A percentile compares a stretch with the other conserved stretches of the same genome.
These are phyloP conservation scores for Strigomonas culicis DNA, from an alignment of 208 protist genomes.

Conservation along the genomic window DNA sequence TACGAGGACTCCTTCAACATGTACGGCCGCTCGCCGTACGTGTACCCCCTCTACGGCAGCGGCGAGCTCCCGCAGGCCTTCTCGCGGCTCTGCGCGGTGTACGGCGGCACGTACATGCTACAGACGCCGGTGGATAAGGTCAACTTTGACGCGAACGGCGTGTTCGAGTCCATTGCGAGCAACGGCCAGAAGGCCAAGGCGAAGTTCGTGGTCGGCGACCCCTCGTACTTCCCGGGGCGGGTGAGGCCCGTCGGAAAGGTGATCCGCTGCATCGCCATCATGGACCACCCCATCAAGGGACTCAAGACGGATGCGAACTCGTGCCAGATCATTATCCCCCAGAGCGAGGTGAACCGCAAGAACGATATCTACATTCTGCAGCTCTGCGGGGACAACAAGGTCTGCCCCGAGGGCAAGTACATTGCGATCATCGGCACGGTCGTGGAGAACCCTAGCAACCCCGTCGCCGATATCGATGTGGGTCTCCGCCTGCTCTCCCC, in stretches of 20 bases:
- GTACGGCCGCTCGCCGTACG: conserved; percentile 97
- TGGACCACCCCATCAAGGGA: conserved; percentile 91
- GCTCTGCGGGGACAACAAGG: conserved; percentile 92
- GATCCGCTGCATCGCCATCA: conserved; percentile 98
- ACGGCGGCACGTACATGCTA: conserved; percentile 99
- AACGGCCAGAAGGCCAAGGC: conserved; percentile 79
- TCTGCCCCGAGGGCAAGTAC: conserved; percentile 96
- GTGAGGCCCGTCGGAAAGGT: conserved; percentile 91
- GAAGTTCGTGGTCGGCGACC: conserved; percentile 97
- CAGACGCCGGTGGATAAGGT: conserved; percentile 97
- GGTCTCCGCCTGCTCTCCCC: conserved; percentile 92
- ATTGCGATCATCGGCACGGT: conserved; percentile 97
- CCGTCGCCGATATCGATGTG: conserved; percentile 91
- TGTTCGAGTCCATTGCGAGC: conserved; percentile 93
- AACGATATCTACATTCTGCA: conserved; percentile 98
- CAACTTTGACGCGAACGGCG: conserved; percentile 92
- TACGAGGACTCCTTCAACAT: conserved; percentile 96
- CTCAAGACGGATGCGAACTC: conserved; percentile 75
- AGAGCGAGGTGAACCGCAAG: conserved; percentile 92
- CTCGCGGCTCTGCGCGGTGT: conserved; percentile 91
- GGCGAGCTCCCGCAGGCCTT: conserved; percentile 99
- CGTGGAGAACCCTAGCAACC: conserved; percentile 94
- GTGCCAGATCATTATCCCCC: conserved; percentile 98
- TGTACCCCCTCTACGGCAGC: conserved; percentile 99
- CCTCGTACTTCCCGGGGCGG: conserved; percentile 98